Evolutionary conservation across 192 early-diverging fungal genomes (phyloP).

Genomic region (Pilobolus umbonatus): DNA sequence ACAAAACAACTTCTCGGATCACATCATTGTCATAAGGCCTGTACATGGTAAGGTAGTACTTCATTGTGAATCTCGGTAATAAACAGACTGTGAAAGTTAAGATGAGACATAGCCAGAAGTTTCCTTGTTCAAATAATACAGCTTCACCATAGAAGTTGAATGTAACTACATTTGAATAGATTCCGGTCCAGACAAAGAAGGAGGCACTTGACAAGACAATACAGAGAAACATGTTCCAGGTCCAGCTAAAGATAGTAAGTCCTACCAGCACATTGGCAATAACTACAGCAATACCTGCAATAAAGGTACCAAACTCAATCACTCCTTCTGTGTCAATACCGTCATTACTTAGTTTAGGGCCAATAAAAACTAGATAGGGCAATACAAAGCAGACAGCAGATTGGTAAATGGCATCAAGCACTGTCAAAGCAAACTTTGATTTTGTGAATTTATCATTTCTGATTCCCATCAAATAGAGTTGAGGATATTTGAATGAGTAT

Average conservation of each 20-base stretch:
- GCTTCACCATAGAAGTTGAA: conserved; percentile 30
- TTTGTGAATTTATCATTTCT: conserved; percentile 57
- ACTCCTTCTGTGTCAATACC: conserved; percentile 51
- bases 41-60: conserved; percentile 65
- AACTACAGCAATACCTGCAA: conserved; percentile 69
- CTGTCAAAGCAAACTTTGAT: conserved; percentile 54
- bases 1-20: conserved; percentile 69
- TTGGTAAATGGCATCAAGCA: conserved; percentile 61
- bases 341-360: conserved; percentile 34
- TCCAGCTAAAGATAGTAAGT: conserved; percentile 74
- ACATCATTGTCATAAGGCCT: conserved; percentile 79
- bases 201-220: conserved; percentile 46
- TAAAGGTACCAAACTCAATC: conserved; percentile 63
- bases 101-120: conserved; percentile 66
- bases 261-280: conserved; percentile 77
- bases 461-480: conserved; percentile 67
- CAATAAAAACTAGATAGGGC: conserved; percentile 49
- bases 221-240: conserved; percentile 58
- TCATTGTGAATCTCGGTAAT: conserved; percentile 66
- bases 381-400: conserved; percentile 57
- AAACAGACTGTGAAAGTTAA: conserved; percentile 60
- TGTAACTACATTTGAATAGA: conserved; percentile 46
- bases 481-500: conserved; percentile 57
- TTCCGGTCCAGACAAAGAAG: conserved; percentile 54
- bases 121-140: conserved; percentile 57